Evolutionary conservation across 371 early-diverging fungal genomes (phyloP).

Genomic region (Mucor indicus): DNA sequence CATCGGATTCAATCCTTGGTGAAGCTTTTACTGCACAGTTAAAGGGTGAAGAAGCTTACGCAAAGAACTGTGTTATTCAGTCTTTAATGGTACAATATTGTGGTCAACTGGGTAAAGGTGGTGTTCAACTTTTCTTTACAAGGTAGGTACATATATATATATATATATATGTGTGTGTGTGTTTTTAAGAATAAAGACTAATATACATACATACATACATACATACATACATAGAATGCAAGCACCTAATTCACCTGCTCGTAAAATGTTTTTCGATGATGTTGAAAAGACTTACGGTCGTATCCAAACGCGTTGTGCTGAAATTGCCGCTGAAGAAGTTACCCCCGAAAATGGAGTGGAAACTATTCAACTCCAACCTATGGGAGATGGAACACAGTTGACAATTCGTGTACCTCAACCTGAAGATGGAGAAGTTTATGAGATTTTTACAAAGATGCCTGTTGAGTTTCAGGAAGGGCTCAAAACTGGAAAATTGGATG

Average conservation of each 20-base stretch:
- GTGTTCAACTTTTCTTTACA: constrained; percentile 81
- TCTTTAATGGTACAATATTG: constrained; percentile 82
- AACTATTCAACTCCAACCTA: constrained; percentile 71
- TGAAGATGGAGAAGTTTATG: constrained; percentile 49
- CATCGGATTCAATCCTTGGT: constrained; percentile 83
- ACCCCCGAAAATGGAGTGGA: constrained; percentile 60
- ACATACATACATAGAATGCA: constrained; percentile 50
- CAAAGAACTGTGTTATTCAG: constrained; percentile 81
- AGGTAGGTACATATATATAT: constrained; percentile 47
- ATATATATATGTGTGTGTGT: no score
- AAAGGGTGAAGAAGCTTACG: constrained; percentile 60
- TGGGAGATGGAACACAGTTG: constrained; percentile 61
- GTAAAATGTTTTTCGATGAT: constrained; percentile 81
- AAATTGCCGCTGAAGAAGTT: constrained; percentile 58
- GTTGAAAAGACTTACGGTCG: constrained; percentile 78
- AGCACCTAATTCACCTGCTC: constrained; percentile 52
- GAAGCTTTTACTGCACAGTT: constrained; percentile 83
- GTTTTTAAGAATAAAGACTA: no score
- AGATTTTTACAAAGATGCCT: constrained; percentile 72
- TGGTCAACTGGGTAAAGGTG: constrained; percentile 78
- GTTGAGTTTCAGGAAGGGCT: constrained; percentile 74
- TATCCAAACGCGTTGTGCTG: constrained; percentile 74
- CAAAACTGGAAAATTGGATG: constrained; percentile 70
- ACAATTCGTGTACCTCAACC: constrained; percentile 40
- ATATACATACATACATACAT: no score